Conservation (phyloP, 139 green algal genomes). For the Chlorella sp. region DNA sequence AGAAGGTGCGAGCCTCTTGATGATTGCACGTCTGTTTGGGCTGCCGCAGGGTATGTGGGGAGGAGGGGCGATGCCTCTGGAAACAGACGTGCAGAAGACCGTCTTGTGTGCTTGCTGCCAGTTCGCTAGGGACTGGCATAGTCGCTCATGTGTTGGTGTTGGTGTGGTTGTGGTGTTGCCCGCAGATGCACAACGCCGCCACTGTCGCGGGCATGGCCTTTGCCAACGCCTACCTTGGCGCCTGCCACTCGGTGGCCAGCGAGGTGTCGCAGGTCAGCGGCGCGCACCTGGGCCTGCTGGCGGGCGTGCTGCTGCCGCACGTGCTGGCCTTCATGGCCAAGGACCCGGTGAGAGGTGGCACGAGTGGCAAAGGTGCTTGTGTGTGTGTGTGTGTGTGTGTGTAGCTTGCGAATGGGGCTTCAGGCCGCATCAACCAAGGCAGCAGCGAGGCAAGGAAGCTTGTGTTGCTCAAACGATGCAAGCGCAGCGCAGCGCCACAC, state of each 20-base stretch:
- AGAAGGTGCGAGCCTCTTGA: too few species aligned
- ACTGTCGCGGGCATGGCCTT: constrained; percentile 77
- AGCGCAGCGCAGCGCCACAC: too few species aligned
- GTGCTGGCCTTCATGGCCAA: constrained; percentile 52
- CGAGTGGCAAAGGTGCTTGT: too few species aligned
- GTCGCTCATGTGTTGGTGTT: not conserved
- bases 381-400: too few species aligned
- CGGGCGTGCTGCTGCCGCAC: constrained; percentile 58
- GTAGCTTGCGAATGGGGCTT: too few species aligned
- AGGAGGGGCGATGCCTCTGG: too few species aligned
- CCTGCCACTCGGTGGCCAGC: constrained; percentile 61
- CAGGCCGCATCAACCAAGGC: not conserved
- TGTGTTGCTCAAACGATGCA: not conserved
- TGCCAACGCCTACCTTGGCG: constrained; percentile 67
- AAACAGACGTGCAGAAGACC: too few species aligned
- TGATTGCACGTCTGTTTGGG: too few species aligned
- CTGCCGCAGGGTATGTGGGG: too few species aligned
- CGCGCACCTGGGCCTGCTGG: constrained; percentile 58
- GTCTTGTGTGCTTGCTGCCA: too few species aligned
- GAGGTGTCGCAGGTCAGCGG: constrained; percentile 45
- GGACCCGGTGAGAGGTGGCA: too few species aligned
- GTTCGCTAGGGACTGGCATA: too few species aligned
- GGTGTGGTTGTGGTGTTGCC: not conserved
- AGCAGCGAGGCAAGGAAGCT: not conserved
- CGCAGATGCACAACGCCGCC: constrained; percentile 53